Evolutionary conservation across 2,329 filamentous ascomycete genomes (phyloP).

Genomic region (Neonectria faginata): DNA sequence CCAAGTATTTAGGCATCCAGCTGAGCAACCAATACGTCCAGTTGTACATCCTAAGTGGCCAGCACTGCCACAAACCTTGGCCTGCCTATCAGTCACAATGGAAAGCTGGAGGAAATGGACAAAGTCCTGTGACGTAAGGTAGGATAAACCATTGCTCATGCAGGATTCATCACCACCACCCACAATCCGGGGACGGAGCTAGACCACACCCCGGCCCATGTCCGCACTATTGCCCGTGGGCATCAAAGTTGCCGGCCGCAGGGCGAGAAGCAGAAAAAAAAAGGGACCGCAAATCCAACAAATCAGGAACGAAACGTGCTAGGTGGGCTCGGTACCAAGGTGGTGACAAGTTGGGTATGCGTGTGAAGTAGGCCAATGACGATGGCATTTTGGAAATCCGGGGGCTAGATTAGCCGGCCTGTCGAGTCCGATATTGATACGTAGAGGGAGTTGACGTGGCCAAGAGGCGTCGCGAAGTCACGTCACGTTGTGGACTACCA

Average conservation of each 20-base stretch:
- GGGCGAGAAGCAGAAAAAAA: neutral
- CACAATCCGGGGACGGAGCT: slow-evolving; percentile 7
- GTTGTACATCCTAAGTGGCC: neutral
- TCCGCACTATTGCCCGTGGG: slow-evolving; percentile 8
- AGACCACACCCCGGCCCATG: slow-evolving; percentile 6
- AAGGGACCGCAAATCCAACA: slow-evolving; percentile 12
- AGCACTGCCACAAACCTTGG: slow-evolving; percentile 3
- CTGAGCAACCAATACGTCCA: neutral
- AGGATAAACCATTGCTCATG: slow-evolving; percentile 4
- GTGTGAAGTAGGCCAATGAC: slow-evolving; percentile 22
- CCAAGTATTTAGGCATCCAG: slow-evolving; percentile 1
- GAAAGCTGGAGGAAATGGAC: neutral
- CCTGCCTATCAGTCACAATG: neutral
- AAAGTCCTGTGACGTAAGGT: slow-evolving; percentile 11
- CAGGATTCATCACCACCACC: slow-evolving; percentile 6
- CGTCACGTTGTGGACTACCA: slow-evolving; percentile 21
- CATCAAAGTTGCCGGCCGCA: neutral
- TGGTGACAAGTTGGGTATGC: slow-evolving; percentile 22
- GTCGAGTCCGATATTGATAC: slow-evolving; percentile 12
- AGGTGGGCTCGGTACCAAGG: slow-evolving; percentile 16
- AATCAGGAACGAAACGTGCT: slow-evolving; percentile 18
- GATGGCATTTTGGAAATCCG: slow-evolving; percentile 18
- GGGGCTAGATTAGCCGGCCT: slow-evolving; percentile 24
- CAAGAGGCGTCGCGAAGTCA: slow-evolving; percentile 20
- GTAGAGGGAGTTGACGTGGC: slow-evolving; percentile 26